Evolutionary conservation across 345 rosid species (phyloP).

Genomic region (Corymbia maculata): DNA sequence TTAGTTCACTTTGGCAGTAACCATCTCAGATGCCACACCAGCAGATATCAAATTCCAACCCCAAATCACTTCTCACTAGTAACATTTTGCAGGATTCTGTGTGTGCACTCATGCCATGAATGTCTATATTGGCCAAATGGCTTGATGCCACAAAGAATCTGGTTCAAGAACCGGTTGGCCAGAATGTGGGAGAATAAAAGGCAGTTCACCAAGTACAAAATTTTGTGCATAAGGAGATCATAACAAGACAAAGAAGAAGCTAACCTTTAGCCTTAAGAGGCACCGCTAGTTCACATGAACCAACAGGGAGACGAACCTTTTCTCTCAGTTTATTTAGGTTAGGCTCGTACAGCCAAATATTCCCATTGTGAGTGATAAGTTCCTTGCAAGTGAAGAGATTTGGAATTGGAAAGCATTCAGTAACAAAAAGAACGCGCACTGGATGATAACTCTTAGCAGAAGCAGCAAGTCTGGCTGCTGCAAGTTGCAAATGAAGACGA

Average conservation of each 20-base stretch:
- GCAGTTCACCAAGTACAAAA: neutral
- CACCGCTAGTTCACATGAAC: constrained; percentile 84
- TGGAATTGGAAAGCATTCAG: constrained; percentile 69
- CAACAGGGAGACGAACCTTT: constrained; percentile 62
- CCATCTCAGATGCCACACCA: neutral
- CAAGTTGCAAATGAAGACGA: constrained; percentile 78
- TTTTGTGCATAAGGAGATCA: neutral
- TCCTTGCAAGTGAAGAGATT: constrained; percentile 82
- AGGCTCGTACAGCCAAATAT: constrained; percentile 75
- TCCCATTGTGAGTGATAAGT: constrained; percentile 39
- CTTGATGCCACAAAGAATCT: neutral
- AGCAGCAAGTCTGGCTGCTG: constrained; percentile 71
- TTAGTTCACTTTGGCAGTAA: neutral
- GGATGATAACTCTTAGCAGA: constrained; percentile 66
- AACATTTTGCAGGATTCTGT: neutral
- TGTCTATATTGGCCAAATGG: neutral
- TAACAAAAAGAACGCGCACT: constrained; percentile 54
- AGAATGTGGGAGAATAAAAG: neutral
- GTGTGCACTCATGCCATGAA: neutral
- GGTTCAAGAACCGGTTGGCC: neutral
- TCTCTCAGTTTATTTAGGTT: constrained; percentile 47
- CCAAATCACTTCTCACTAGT: neutral
- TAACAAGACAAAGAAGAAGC: neutral
- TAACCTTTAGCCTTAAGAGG: constrained; percentile 80
- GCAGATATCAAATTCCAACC: neutral